Conservation (phyloP, 1,284 basidiomycete species). For the Puccinia novopanici region DNA sequence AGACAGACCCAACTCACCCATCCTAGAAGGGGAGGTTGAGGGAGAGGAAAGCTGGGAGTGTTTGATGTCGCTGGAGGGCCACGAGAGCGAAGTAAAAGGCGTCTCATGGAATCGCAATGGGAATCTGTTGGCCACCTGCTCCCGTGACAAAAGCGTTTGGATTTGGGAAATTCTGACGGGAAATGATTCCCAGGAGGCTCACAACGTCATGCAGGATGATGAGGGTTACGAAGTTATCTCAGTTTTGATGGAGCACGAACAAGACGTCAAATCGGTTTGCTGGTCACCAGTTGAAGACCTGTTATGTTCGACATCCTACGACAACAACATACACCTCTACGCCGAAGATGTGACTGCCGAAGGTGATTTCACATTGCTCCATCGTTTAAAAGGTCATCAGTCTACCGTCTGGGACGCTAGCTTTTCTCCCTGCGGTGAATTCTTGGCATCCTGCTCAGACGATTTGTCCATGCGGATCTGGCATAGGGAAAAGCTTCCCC, state of each 20-base stretch:
- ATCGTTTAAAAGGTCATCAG: conserved; percentile 62
- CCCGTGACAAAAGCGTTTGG: conserved; percentile 96
- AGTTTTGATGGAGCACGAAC: conserved; percentile 94
- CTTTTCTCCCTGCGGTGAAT: conserved; percentile 74
- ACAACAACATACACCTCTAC: conserved; percentile 93
- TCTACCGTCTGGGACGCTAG: conserved; percentile 86
- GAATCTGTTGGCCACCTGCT: conserved; percentile 83
- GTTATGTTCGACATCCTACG: conserved; percentile 93
- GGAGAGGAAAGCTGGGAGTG: conserved; percentile 68
- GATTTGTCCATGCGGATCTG: conserved; percentile 70
- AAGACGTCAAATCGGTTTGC: conserved; percentile 91
- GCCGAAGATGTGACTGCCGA: conserved; percentile 83
- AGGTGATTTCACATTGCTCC: conserved; percentile 88
- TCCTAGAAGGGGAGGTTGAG: conserved; percentile 63
- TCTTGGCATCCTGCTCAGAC: conserved; percentile 77
- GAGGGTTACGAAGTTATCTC: conserved; percentile 92
- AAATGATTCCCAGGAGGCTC: conserved; percentile 68
- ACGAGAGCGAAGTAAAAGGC: conserved; percentile 96
- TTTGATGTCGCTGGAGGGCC: conserved; percentile 83
- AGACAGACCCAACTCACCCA: conserved; percentile 55
- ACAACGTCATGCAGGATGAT: conserved; percentile 62
- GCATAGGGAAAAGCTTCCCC: conserved; percentile 58
- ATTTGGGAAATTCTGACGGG: conserved; percentile 76
- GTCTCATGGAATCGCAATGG: conserved; percentile 81
- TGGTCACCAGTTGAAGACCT: conserved; percentile 97